Evolutionary conservation across 345 rosid genomes (phyloP), one percentile per base, ranked within the genome.

Genomic region (Camelina hispida): DNA sequence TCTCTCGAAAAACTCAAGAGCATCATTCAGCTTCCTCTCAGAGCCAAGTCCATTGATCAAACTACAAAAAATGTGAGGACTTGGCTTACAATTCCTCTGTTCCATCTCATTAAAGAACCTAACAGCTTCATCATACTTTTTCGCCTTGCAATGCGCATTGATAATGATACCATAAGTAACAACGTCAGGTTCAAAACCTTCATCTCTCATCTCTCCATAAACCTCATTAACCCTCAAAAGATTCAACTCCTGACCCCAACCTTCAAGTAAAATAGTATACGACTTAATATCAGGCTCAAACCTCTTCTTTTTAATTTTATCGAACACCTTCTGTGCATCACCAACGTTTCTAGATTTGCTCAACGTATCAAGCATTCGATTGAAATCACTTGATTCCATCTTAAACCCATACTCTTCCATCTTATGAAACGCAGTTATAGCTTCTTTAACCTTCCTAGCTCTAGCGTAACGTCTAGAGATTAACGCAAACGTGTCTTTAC

Each of bases 261-360:
- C 95, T 80, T 91, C 91, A 20, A 91, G 83, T 75, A 91, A 78
- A 76, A 91, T 91, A 7, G 97, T 85, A 30, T 81, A 89, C 1
- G 93, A 83, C 85, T 89, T 89, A 2, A 89, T 71, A 79, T 89
- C 91, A 20, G 95, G 87, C 20, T 54, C 62, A 69, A 93, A 88
- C 68, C 83, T 87, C 69, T 76, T 88, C 58, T 76, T 88, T 51
- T 83, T 88, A 89, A 89, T 89, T 86, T 81, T 83, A 62, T 93
- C 98, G 61, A 91, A 88, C 93, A 93, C 84, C 84, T 88, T 73
- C 54, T 91, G 97, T 71, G 96, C 97, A 61, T 78, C 85, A 30
- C 66, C 82, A 18, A 88, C 94, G 11, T 86, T 84, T 75, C 89
- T 84, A 2, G 97, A 89, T 84, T 91, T 89, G 46, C 89, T 62